A percentile compares a stretch with the other conserved stretches of the same genome.
Evolutionary conservation across 345 rosid genomes (phyloP).

Genomic region (Combretum micranthum): DNA sequence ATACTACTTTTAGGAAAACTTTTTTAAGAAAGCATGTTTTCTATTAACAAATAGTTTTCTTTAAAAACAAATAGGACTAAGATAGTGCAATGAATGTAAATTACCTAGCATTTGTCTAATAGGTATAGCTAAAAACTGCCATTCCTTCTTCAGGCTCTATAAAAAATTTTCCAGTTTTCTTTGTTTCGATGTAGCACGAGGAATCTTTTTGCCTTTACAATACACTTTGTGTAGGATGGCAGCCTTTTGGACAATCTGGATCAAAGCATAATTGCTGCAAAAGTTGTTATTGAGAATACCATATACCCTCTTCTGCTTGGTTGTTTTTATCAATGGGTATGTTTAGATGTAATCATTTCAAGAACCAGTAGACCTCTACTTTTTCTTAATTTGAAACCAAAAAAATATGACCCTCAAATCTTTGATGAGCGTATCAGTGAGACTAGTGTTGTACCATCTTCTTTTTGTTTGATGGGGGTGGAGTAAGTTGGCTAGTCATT

Average conservation of each 20-base stretch:
- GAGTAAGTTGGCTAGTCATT: too few species aligned
- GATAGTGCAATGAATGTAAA: too few species aligned
- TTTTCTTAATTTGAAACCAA: background rate
- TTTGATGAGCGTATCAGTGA: background rate
- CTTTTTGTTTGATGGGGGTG: too few species aligned
- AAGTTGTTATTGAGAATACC: conserved; percentile 41
- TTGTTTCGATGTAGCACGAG: too few species aligned
- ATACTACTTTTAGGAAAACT: too few species aligned
- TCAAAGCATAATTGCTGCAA: conserved; percentile 32
- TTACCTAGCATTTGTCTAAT: too few species aligned
- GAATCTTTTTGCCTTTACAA: conserved; percentile 4
- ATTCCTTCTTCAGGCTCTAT: background rate
- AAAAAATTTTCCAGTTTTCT: background rate
- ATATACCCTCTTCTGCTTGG: conserved; percentile 75
- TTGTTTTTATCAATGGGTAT: conserved; percentile 58
- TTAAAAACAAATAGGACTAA: too few species aligned
- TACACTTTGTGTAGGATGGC: conserved; percentile 38
- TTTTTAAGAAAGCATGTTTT: too few species aligned
- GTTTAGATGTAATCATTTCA: conserved; percentile 6
- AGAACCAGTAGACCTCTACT: background rate
- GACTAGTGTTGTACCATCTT: too few species aligned
- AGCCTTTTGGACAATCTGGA: conserved; percentile 47
- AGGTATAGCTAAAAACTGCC: too few species aligned
- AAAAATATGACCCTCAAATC: background rate
- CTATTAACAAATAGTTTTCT: too few species aligned